Conservation (phyloP, 495 filamentous ascomycete genomes). For the Melanomma pulvis-pyrius region DNA sequence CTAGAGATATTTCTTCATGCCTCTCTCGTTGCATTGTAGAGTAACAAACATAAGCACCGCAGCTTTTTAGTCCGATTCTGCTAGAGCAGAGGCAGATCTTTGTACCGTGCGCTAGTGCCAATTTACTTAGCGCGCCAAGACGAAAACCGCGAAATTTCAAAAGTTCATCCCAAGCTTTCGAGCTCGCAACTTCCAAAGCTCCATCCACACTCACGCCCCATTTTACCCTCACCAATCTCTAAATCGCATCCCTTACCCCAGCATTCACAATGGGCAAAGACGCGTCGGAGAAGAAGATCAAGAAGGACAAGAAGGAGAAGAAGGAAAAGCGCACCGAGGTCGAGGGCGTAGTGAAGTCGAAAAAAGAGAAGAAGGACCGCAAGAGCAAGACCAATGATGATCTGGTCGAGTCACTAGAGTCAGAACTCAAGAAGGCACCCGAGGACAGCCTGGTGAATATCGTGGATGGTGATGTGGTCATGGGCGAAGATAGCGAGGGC, state of each 20-base stretch:
- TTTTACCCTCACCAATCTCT: neutral
- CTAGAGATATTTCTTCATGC: no score
- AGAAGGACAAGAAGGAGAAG: slow-evolving; percentile 60
- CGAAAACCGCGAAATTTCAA: slow-evolving; percentile 4
- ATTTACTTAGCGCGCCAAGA: slow-evolving; percentile 16
- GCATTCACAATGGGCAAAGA: slow-evolving; percentile 44
- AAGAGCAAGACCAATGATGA: slow-evolving; percentile 26
- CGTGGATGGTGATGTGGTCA: slow-evolving; percentile 39
- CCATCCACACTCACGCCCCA: neutral
- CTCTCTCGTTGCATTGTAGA: no score
- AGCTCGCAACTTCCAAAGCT: slow-evolving; percentile 12
- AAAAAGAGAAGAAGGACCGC: slow-evolving; percentile 56
- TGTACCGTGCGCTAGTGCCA: slow-evolving; percentile 5
- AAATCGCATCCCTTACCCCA: neutral
- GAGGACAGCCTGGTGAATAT: neutral
- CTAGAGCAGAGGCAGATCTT: no score
- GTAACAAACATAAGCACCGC: no score
- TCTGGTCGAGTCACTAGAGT: slow-evolving; percentile 26
- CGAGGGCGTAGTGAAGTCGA: slow-evolving; percentile 67
- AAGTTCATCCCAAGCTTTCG: slow-evolving; percentile 3
- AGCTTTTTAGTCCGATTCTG: no score
- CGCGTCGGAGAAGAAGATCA: slow-evolving; percentile 42
- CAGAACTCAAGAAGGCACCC: slow-evolving; percentile 21
- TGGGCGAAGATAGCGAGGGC: slow-evolving; percentile 33
- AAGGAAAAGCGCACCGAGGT: slow-evolving; percentile 76